Conservation (phyloP, 441 rosid species). For the Macaranga tanarius region DNA sequence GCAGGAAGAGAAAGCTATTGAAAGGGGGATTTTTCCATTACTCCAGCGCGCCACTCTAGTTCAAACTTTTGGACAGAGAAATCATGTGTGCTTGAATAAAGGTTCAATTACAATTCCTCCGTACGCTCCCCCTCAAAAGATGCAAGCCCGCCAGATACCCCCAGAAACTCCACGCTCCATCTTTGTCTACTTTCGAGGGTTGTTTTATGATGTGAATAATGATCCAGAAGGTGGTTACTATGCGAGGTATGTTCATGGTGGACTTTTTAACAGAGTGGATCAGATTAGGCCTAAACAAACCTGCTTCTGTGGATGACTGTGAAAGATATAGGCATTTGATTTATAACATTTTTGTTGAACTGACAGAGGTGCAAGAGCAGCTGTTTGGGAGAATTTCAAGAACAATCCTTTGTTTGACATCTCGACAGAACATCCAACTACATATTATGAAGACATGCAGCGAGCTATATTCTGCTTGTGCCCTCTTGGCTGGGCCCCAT, state of each 20-base stretch:
- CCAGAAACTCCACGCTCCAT: slow-evolving; percentile 74
- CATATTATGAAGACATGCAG: slow-evolving; percentile 96
- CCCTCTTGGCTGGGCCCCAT: slow-evolving; percentile 96
- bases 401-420: slow-evolving; percentile 85
- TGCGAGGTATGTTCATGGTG: slow-evolving; percentile 58
- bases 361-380: slow-evolving; percentile 94
- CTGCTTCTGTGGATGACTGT: no score
- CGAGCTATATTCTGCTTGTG: slow-evolving; percentile 84
- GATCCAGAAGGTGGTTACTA: slow-evolving; percentile 97
- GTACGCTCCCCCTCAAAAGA: slow-evolving; percentile 91
- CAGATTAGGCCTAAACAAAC: no score
- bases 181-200: slow-evolving; percentile 88
- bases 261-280: not conserved
- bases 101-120: slow-evolving; percentile 95
- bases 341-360: slow-evolving; percentile 23
- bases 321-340: no score
- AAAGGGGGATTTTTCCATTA: slow-evolving; percentile 77
- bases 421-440: slow-evolving; percentile 89
- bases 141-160: slow-evolving; percentile 78
- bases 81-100: slow-evolving; percentile 83
- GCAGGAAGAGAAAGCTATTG: slow-evolving; percentile 90
- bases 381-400: slow-evolving; percentile 97
- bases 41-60: slow-evolving; percentile 80
- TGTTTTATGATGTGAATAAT: slow-evolving; percentile 85
- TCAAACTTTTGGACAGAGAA: slow-evolving; percentile 90